Base-by-base conservation (phyloP, 352 stramenopile species). In the Phytophthora macrochlamydospora region DNA sequence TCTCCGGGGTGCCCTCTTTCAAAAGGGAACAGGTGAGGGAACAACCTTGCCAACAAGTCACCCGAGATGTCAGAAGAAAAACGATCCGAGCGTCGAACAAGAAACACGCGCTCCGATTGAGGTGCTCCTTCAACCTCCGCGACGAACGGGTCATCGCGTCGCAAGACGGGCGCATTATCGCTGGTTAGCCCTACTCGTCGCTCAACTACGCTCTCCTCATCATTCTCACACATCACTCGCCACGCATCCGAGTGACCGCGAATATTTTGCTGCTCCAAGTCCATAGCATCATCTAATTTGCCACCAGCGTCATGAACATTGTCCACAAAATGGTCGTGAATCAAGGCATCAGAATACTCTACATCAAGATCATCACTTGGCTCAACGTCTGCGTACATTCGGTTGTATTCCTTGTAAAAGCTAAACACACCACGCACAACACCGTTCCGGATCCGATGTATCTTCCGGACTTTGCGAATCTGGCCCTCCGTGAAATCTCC, bases 1-100 rank as follows among this genome's bases (percentile, higher is more conserved):
- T 69, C 55, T n/a, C 55, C 42, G 7, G 55, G 62, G 13, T 69
- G 50, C 1, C 55, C 62, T 44, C 55, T 18, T 1, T 54, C 62
- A 13, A 28, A 69, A 0, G 62, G 51, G 29, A 49, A 58, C 32
- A 58, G 12, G 51, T 58, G 51, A 3, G 13, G 51, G 51, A 58
- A 49, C 40, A 46, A 28, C 40, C 40, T 14, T 24, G 40, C 40
- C 6, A 46, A n/a, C 14, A 46, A 46, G 14, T 46, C 40, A n/a
- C 40, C 40, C 12, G 9, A 28, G 14, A 46, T 4, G 40, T 46
- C 14, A 24, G 12, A 24, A 24, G 8, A 28, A 46, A 46, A 46
- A 24, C 14, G 40, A 28, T 3, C n/a, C 7, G 54, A 60, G 1
- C 42, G 40, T 3, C 42, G 8, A 28, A 57, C 29, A 33, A 46